Conservation (phyloP, 2,329 filamentous ascomycete species). For the Orbilia blumenaviensis region DNA sequence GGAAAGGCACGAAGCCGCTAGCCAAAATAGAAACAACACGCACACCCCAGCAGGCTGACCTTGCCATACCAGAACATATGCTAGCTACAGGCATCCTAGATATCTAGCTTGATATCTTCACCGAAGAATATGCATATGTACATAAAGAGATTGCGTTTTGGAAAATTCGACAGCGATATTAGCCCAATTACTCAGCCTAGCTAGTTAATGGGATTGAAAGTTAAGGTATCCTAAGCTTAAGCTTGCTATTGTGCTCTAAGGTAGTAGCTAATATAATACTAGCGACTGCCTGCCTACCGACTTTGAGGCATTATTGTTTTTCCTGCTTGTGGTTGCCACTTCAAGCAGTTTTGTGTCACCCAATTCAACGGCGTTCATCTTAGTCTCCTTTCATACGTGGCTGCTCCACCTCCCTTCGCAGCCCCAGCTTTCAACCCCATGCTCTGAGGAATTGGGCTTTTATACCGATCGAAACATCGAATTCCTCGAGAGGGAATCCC, state of each 20-base stretch:
- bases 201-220: neutral
- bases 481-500: conserved; percentile 1
- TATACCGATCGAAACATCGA: conserved; percentile 30
- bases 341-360: conserved; percentile 42
- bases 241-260: neutral
- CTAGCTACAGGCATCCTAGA: neutral
- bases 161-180: neutral
- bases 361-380: conserved; percentile 22
- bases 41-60: conserved; percentile 15
- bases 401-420: conserved; percentile 44
- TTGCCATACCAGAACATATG: neutral
- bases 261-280: too few relatives aligned
- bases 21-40: conserved; percentile 53
- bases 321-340: conserved; percentile 42
- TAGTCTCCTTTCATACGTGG: conserved; percentile 42
- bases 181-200: too few relatives aligned
- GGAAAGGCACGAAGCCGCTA: conserved; percentile 54
- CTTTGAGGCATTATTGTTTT: conserved; percentile 39
- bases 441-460: neutral
- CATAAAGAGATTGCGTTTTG: too few relatives aligned
- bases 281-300: too few relatives aligned
- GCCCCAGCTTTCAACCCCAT: conserved; percentile 14
- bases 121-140: too few relatives aligned
- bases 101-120: too few relatives aligned
- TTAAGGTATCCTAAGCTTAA: neutral